Conservation (phyloP, 768 basidiomycete genomes). For the Macrolepiota dolichaula region DNA sequence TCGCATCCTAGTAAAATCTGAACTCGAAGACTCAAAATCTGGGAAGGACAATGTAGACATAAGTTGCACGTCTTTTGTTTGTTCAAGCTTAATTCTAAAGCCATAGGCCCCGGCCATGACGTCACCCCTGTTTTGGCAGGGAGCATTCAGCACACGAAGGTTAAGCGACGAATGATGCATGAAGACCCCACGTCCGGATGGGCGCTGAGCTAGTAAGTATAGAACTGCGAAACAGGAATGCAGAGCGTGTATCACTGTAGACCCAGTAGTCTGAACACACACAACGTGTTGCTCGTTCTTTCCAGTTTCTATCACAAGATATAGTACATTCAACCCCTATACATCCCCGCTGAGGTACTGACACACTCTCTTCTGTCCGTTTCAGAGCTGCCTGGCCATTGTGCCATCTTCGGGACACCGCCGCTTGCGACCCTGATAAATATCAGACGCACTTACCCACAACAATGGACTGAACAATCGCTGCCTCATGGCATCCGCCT, state of each 20-base stretch:
- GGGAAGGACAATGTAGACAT: not conserved
- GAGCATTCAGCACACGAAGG: not conserved
- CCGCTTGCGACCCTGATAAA: not conserved
- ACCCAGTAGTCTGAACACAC: not conserved
- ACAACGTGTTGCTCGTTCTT: not conserved
- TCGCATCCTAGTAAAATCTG: not conserved
- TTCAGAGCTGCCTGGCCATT: not conserved
- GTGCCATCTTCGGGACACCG: not conserved
- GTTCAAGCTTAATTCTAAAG: not conserved
- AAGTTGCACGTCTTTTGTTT: not conserved
- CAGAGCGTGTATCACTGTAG: constrained; percentile 1
- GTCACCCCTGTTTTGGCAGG: not conserved
- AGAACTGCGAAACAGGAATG: not conserved
- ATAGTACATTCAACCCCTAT: not conserved
- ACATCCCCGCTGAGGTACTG: not conserved
- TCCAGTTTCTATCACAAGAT: not conserved
- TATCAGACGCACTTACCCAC: not conserved
- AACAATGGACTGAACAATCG: not conserved
- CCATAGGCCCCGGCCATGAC: not conserved
- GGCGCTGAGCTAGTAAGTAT: not conserved
- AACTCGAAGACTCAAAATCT: not conserved
- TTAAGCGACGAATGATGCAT: not conserved
- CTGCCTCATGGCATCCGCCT: constrained; percentile 11
- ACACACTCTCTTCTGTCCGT: not conserved
- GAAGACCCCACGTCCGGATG: not conserved